phyloP scores from a whole-genome alignment of 2,329 filamentous ascomycete species.

The Scortechinia acanthostroma region DNA sequence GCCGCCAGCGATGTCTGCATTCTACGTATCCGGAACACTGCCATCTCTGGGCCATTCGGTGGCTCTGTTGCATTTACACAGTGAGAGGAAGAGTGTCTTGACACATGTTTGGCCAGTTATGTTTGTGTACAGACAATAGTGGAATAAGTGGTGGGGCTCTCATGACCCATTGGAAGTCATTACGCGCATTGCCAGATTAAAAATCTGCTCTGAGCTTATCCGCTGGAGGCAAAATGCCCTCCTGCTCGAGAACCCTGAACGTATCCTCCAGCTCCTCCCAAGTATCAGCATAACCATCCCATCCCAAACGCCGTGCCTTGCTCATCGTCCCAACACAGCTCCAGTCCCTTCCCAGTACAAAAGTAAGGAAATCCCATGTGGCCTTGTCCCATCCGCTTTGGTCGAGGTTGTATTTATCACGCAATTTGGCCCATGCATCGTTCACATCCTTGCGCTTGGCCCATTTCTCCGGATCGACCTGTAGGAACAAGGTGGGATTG shows the following conservation, averaged over 20 bases:
- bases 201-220: not conserved
- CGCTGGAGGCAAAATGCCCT: not conserved
- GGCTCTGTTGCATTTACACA: constrained; percentile 62
- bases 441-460: constrained; percentile 24
- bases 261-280: constrained; percentile 15
- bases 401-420: constrained; percentile 23
- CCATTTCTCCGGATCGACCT: constrained; percentile 30
- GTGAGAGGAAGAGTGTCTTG: no score
- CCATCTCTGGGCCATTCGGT: constrained; percentile 59
- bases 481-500: constrained; percentile 20
- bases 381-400: constrained; percentile 26
- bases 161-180: no score
- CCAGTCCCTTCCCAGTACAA: constrained; percentile 30
- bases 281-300: constrained; percentile 25
- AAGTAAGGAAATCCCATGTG: constrained; percentile 31
- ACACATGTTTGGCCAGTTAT: no score
- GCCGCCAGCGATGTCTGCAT: constrained; percentile 57
- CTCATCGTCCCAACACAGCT: constrained; percentile 29
- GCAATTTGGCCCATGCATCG: constrained; percentile 26
- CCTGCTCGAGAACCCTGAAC: constrained; percentile 14
- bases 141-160: no score
- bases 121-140: no score
- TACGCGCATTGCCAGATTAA: no score
- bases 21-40: constrained; percentile 54
- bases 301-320: constrained; percentile 32